A percentile compares a stretch with the other conserved stretches of the same genome.
These are phyloP conservation scores for Globisporangium lucens DNA, from an alignment of 352 stramenopile species.

Conservation along the genomic window DNA sequence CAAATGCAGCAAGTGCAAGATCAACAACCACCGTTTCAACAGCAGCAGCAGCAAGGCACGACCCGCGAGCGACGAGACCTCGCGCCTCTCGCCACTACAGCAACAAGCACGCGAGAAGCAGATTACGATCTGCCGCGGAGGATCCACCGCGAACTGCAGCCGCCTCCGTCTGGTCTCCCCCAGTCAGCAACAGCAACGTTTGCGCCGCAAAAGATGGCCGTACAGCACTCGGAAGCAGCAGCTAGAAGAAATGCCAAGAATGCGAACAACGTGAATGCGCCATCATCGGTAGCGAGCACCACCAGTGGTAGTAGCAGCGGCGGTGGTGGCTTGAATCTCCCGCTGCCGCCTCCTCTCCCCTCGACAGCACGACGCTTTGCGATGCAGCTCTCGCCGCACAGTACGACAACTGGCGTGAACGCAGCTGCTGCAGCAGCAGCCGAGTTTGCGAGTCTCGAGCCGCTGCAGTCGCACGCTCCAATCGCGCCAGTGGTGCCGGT, in stretches of 20 bases:
- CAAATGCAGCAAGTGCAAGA: not conserved
- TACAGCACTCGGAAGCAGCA: not conserved
- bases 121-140: constrained; percentile 23
- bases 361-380: constrained; percentile 15
- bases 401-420: not conserved
- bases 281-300: not conserved
- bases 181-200: not conserved
- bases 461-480: not conserved
- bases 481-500: not conserved
- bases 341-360: constrained; percentile 12
- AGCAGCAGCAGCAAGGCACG: not conserved
- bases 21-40: not conserved
- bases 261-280: not conserved
- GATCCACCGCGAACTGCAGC: constrained; percentile 39
- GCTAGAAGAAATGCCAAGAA: not conserved
- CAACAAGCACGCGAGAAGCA: constrained; percentile 16
- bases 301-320: not conserved
- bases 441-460: not conserved
- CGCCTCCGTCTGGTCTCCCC: not conserved
- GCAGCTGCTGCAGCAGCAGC: not conserved
- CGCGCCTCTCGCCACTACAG: constrained; percentile 11
- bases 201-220: not conserved
- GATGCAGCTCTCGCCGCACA: not conserved
- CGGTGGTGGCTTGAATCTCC: constrained; percentile 3
- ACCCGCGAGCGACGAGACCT: not conserved